Conservation (phyloP, 805 yeast species). For the Kluyveromyces nonfermentans region DNA sequence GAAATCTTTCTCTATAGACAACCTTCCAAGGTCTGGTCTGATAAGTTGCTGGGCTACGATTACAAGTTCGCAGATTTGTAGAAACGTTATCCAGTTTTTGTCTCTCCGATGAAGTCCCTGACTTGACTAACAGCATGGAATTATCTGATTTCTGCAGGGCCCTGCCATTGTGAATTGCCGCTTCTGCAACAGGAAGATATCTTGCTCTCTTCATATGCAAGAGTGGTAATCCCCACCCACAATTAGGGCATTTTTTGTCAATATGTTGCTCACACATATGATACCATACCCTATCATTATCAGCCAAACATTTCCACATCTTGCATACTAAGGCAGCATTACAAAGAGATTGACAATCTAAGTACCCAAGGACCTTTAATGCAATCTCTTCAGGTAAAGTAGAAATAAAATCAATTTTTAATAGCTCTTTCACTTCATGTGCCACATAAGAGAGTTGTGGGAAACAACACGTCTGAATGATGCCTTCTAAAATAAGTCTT, state of each 20-base stretch:
- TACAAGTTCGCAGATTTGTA: background rate
- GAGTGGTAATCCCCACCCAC: constrained; percentile 98
- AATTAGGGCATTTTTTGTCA: constrained; percentile 92
- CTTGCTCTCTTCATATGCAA: constrained; percentile 78
- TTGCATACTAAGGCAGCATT: constrained; percentile 87
- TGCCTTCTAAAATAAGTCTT: constrained; percentile 68
- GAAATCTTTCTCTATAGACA: constrained; percentile 83
- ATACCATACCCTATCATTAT: constrained; percentile 96
- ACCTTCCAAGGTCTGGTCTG: constrained; percentile 86
- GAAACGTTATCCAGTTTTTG: background rate
- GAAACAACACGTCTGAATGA: constrained; percentile 84
- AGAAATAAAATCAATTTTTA: constrained; percentile 80
- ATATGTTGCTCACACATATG: constrained; percentile 98
- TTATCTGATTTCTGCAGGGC: background rate
- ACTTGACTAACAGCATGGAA: background rate
- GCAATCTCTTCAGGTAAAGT: constrained; percentile 82
- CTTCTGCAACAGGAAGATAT: constrained; percentile 9
- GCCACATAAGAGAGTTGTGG: constrained; percentile 87
- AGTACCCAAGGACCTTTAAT: constrained; percentile 72
- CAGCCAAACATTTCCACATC: constrained; percentile 83
- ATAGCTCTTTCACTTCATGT: constrained; percentile 65
- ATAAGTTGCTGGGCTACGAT: background rate
- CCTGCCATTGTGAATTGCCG: background rate
- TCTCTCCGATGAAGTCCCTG: background rate
- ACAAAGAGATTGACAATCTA: constrained; percentile 90